A percentile compares a stretch with the other conserved stretches of the same genome.
Conservation (phyloP, 2,329 filamentous ascomycete genomes). For the Talaromyces sp. region DNA sequence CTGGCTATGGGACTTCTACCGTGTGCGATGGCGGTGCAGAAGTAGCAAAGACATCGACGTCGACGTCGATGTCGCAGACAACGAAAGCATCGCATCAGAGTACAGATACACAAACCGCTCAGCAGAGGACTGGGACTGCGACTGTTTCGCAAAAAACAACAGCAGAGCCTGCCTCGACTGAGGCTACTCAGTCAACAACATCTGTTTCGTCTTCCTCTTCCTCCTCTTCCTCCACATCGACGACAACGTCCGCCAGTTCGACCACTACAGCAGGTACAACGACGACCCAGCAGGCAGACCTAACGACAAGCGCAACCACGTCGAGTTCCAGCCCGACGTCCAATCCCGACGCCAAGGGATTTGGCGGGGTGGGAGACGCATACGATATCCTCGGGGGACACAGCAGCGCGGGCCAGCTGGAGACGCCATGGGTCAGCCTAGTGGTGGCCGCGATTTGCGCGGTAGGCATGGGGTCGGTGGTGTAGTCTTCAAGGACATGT, state of each 20-base stretch:
- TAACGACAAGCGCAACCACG: neutral
- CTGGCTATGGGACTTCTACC: slow-evolving; percentile 8
- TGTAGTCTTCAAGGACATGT: neutral
- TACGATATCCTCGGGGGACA: slow-evolving; percentile 13
- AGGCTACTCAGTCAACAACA: neutral
- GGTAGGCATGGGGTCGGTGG: neutral
- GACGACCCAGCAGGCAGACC: neutral
- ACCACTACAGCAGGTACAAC: neutral
- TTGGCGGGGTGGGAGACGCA: slow-evolving; percentile 12
- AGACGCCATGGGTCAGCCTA: neutral
- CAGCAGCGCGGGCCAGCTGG: neutral
- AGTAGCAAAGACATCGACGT: neutral
- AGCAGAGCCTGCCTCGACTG: neutral
- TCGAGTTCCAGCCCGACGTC: neutral
- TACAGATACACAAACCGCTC: neutral
- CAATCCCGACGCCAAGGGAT: slow-evolving; percentile 8
- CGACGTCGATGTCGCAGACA: neutral
- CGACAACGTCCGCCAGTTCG: slow-evolving; percentile 4
- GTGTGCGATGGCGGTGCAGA: slow-evolving; percentile 5
- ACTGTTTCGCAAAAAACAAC: neutral
- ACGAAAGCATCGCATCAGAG: neutral
- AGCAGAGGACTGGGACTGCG: neutral
- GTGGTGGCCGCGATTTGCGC: neutral
- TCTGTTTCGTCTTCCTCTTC: neutral
- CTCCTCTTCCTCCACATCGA: slow-evolving; percentile 1